Evolutionary conservation across 192 early-diverging fungal species (phyloP), one percentile per base, ranked within the genome.

Genomic region (Podila epicladia): DNA sequence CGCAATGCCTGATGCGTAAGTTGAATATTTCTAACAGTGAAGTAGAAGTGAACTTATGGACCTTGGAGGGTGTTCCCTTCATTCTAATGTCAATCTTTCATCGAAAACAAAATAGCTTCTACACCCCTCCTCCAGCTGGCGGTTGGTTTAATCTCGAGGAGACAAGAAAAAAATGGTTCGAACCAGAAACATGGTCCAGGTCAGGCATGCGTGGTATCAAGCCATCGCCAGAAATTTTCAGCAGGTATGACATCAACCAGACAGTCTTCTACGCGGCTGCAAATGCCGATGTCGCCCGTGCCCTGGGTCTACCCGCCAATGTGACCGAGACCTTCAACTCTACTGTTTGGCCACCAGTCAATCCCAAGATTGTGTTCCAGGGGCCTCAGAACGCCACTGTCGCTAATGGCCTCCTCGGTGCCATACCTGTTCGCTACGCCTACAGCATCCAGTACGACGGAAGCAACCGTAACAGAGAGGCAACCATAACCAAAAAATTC

Each of bases 361-460:
- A 78, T 17, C 22, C 69, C 49, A 63, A 29, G 26, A 64, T 79
- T 48, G 31, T 68, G 28, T 72, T 62, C 35, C 31, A 32, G 28
- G 26, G 5, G 0, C 28, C 31, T 2, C 17, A 28, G 28, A 79
- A 79, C 50, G 22, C 29, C 48, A 57, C 28, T 0, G 60, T 59
- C 9, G 41, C 37, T 17, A 64, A 69, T 2, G 65, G 50, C 9
- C 48, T 79, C 29, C 48, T 79, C 33, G 76, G 70, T 6, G 70
- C 70, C 9, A 72, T 79, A 5, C 76, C 70, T n/a, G 41, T 68
- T 17, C 75, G 75, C 15, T 78, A 67, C 37, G 31, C 63, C 19
- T 31, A 8, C 53, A 20, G 51, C 8, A 5, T 28, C 1, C 8
- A 13, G 29, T 45, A 45, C 41, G 41, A n/a, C n/a, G n/a, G n/a